These are phyloP conservation scores for Lepidium africanum DNA, from an alignment of 345 rosid genomes.

Conservation along the genomic window DNA sequence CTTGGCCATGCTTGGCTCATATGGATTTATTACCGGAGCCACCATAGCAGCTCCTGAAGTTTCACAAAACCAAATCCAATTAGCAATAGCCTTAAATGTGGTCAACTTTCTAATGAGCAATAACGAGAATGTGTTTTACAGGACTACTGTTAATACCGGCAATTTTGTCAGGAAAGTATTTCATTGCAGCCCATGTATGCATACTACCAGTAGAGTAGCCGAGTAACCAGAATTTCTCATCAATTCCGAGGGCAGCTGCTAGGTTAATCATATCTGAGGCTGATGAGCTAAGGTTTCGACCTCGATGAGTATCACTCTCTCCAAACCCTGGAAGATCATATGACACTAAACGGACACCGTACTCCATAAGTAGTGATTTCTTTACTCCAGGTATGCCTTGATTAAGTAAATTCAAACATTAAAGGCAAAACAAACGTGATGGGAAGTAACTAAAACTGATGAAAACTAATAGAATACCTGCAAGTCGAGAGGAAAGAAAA, in stretches of 20 bases:
- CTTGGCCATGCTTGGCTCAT: slow-evolving; percentile 66
- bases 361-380: slow-evolving; percentile 65
- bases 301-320: slow-evolving; percentile 85
- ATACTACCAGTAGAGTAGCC: slow-evolving; percentile 78
- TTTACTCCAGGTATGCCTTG: slow-evolving; percentile 78
- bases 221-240: slow-evolving; percentile 72
- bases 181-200: slow-evolving; percentile 93
- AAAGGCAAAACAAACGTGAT: background rate
- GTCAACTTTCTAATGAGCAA: background rate
- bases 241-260: slow-evolving; percentile 55
- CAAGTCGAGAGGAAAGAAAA: slow-evolving; percentile 83
- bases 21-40: slow-evolving; percentile 75
- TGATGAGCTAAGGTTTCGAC: slow-evolving; percentile 74
- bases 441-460: slow-evolving; percentile 1
- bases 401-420: background rate
- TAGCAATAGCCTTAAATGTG: background rate
- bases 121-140: background rate
- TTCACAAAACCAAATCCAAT: slow-evolving; percentile 9
- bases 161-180: slow-evolving; percentile 60
- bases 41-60: slow-evolving; percentile 69
- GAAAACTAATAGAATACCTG: slow-evolving; percentile 36
- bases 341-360: slow-evolving; percentile 71
- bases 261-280: slow-evolving; percentile 63
- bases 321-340: slow-evolving; percentile 98
- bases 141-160: slow-evolving; percentile 47